A percentile compares a stretch with the other conserved stretches of the same genome.
Conservation (phyloP, 2,329 filamentous ascomycete species). For the Atkinsonella texensis region DNA sequence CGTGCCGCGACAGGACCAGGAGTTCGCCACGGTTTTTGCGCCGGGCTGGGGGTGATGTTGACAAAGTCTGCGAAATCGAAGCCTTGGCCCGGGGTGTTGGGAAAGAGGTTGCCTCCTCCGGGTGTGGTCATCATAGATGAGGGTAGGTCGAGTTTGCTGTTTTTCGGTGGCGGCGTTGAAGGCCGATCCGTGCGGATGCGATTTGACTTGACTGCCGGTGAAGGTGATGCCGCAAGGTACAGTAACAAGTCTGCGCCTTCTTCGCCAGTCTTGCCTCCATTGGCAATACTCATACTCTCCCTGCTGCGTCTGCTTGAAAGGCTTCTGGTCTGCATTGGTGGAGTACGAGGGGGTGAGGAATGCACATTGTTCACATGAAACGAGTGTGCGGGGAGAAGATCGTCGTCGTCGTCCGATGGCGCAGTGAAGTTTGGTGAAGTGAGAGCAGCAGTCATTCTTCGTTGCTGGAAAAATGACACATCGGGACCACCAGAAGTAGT, state of each 20-base stretch:
- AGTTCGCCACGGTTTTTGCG: conserved; percentile 80
- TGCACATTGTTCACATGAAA: conserved; percentile 52
- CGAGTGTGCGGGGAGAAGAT: conserved; percentile 64
- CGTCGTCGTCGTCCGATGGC: conserved; percentile 69
- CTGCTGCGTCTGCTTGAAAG: conserved; percentile 35
- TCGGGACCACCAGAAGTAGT: conserved; percentile 58
- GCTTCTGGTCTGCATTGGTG: conserved; percentile 51
- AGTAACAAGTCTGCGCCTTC: conserved; percentile 72
- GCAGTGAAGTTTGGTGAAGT: conserved; percentile 49
- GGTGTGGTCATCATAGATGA: conserved; percentile 88
- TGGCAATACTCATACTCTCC: conserved; percentile 29
- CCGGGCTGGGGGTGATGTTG: conserved; percentile 92
- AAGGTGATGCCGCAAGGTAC: conserved; percentile 85
- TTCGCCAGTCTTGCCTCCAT: conserved; percentile 51
- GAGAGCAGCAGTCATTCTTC: conserved; percentile 54
- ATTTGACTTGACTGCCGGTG: conserved; percentile 53
- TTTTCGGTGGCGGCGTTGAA: conserved; percentile 64
- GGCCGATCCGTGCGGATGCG: conserved; percentile 49
- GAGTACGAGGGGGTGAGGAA: conserved; percentile 78
- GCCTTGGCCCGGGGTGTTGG: conserved; percentile 65
- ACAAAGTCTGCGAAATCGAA: conserved; percentile 97
- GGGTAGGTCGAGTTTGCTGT: conserved; percentile 53
- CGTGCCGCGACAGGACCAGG: conserved; percentile 45
- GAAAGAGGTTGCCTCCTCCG: conserved; percentile 54
- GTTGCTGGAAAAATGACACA: conserved; percentile 66